phyloP scores from a whole-genome alignment of 2,329 filamentous ascomycete genomes.

The Diaporthe citriasiana region DNA sequence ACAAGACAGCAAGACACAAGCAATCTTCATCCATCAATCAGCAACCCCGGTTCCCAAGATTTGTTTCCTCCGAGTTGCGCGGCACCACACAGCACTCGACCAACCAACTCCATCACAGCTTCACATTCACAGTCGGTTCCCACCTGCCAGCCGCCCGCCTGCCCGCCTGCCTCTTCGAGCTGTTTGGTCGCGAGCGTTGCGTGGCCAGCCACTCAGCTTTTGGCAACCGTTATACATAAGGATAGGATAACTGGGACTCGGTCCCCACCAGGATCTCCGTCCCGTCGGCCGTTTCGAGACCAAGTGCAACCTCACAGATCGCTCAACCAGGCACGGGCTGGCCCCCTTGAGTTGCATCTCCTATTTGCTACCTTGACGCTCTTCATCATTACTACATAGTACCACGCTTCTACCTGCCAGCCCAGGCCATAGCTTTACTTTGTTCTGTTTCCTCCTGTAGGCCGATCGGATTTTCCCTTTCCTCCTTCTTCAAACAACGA shows the following conservation, averaged over 20 bases:
- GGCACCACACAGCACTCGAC: background rate
- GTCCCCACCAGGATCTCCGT: constrained; percentile 27
- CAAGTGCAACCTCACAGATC: constrained; percentile 34
- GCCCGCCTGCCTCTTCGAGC: background rate
- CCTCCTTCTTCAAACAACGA: background rate
- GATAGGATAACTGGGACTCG: constrained; percentile 13
- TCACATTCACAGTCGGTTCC: background rate
- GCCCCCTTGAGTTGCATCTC: constrained; percentile 14
- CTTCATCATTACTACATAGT: background rate
- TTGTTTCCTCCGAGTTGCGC: constrained; percentile 12
- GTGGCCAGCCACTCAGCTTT: constrained; percentile 33
- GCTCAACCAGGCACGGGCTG: constrained; percentile 19
- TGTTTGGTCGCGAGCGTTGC: constrained; percentile 6
- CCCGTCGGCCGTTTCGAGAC: constrained; percentile 20
- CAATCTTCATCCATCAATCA: background rate
- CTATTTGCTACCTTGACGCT: constrained; percentile 27
- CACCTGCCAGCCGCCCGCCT: background rate
- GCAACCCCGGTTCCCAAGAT: background rate
- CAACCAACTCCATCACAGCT: background rate
- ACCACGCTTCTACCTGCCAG: background rate
- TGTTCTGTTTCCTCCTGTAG: background rate
- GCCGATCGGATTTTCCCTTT: background rate
- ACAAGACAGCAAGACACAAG: constrained; percentile 14
- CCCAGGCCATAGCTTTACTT: background rate
- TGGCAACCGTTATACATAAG: constrained; percentile 11